Evolutionary conservation across 2,329 filamentous ascomycete species (phyloP).

Genomic region (Xylaria sp.): DNA sequence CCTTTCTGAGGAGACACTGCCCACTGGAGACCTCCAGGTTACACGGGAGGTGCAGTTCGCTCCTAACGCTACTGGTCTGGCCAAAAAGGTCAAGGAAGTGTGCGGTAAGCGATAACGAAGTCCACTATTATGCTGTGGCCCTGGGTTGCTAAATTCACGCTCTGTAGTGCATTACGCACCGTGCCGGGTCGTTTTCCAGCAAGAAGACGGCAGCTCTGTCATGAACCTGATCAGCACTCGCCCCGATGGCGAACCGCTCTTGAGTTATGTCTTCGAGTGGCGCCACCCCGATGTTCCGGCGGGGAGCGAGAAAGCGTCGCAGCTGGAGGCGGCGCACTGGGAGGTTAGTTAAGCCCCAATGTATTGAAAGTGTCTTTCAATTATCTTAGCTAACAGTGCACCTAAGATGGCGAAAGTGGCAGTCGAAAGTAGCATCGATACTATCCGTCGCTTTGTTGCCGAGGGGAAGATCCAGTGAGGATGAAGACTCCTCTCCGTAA

Average conservation of each 20-base stretch:
- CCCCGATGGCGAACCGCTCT: conserved; percentile 46
- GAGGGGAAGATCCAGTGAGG: conserved; percentile 44
- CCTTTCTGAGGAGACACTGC: conserved; percentile 45
- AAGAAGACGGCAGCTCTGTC: conserved; percentile 52
- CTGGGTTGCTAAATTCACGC: conserved; percentile 2
- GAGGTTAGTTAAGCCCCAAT: conserved; percentile 37
- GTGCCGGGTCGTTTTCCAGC: conserved; percentile 51
- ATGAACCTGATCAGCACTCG: conserved; percentile 51
- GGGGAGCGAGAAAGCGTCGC: conserved; percentile 45
- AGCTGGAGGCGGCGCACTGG: conserved; percentile 45
- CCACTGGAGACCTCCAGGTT: conserved; percentile 43
- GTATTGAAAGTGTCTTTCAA: not conserved
- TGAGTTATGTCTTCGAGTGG: conserved; percentile 55
- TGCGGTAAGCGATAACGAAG: conserved; percentile 40
- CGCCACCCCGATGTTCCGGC: conserved; percentile 46
- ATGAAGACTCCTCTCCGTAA: not conserved
- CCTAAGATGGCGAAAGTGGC: conserved; percentile 47
- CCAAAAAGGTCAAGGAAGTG: conserved; percentile 47
- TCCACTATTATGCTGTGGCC: no score
- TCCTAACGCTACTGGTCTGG: conserved; percentile 23
- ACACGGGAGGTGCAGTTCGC: conserved; percentile 49
- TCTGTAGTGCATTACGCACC: conserved; percentile 46
- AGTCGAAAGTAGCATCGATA: conserved; percentile 49
- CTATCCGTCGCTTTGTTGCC: conserved; percentile 46
- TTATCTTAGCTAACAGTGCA: conserved; percentile 12